phyloP scores from a whole-genome alignment of 495 filamentous ascomycete species.

The Pseudomonodictys pantanalensis region DNA sequence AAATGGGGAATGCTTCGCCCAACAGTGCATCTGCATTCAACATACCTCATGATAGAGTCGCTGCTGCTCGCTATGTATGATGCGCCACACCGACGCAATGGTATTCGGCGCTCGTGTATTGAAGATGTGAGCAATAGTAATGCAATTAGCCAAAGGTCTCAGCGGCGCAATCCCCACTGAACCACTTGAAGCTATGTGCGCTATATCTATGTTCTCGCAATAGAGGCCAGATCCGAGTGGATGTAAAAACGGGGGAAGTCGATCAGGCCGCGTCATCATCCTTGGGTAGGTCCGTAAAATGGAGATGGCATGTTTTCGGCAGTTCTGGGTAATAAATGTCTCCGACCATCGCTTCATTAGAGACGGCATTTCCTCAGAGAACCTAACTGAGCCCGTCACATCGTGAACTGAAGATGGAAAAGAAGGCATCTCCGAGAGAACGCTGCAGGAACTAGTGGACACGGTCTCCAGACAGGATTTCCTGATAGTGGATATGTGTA shows the following conservation, averaged over 20 bases:
- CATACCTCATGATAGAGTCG: neutral
- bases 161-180: neutral
- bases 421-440: too few relatives aligned
- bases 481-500: too few relatives aligned
- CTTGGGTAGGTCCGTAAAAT: neutral
- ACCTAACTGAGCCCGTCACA: too few relatives aligned
- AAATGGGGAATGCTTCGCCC: too few relatives aligned
- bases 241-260: neutral
- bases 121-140: neutral
- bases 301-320: neutral
- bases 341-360: neutral
- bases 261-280: neutral
- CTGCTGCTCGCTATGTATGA: neutral
- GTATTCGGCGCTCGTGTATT: neutral
- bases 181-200: neutral
- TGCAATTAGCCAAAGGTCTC: neutral
- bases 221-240: neutral
- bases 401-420: neutral
- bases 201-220: neutral
- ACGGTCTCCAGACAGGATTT: too few relatives aligned
- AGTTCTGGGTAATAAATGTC: neutral
- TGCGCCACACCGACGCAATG: neutral
- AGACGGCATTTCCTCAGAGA: neutral
- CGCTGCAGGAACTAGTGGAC: too few relatives aligned
- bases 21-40: too few relatives aligned